Evolutionary conservation across 2,329 filamentous ascomycete genomes (phyloP).

Genomic region (Plectosphaerella cucumerina): DNA sequence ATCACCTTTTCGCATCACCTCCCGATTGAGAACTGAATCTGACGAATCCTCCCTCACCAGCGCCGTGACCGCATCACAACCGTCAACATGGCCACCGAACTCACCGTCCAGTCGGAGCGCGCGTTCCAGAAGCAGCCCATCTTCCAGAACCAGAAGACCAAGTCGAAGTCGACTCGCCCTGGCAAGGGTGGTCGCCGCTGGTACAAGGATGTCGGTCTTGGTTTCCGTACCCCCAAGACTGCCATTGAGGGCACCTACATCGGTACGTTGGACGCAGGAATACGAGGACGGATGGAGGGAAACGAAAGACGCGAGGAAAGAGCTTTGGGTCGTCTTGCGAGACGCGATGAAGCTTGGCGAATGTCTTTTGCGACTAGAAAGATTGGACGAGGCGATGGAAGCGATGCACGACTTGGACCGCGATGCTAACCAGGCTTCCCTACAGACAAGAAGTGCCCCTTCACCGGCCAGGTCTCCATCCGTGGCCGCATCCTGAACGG

Average conservation of each 20-base stretch:
- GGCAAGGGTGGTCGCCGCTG: conserved; percentile 89
- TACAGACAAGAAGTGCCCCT: conserved; percentile 99
- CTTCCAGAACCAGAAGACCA: conserved; percentile 97
- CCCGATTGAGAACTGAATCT: neutral
- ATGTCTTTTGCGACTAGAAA: neutral
- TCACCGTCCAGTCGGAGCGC: conserved; percentile 99
- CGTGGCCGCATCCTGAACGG: conserved; percentile 99
- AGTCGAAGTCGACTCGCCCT: conserved; percentile 76
- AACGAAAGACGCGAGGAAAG: neutral
- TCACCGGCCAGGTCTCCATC: conserved; percentile 98
- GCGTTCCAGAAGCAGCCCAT: conserved; percentile 99
- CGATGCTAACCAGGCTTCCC: conserved; percentile 8
- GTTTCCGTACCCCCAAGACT: conserved; percentile 97
- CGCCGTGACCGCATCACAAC: conserved; percentile 15
- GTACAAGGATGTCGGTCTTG: conserved; percentile 99
- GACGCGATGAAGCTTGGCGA: neutral
- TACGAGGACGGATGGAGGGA: neutral
- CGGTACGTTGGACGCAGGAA: conserved; percentile 61
- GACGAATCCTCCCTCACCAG: conserved; percentile 11
- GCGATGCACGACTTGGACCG: neutral
- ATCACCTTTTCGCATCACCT: neutral
- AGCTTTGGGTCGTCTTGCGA: too few species aligned
- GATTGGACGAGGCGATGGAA: neutral
- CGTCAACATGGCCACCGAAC: conserved; percentile 85
- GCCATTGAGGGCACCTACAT: conserved; percentile 99